phyloP scores from a whole-genome alignment of 2,329 filamentous ascomycete genomes.

The Pseudogymnoascus sp. region DNA sequence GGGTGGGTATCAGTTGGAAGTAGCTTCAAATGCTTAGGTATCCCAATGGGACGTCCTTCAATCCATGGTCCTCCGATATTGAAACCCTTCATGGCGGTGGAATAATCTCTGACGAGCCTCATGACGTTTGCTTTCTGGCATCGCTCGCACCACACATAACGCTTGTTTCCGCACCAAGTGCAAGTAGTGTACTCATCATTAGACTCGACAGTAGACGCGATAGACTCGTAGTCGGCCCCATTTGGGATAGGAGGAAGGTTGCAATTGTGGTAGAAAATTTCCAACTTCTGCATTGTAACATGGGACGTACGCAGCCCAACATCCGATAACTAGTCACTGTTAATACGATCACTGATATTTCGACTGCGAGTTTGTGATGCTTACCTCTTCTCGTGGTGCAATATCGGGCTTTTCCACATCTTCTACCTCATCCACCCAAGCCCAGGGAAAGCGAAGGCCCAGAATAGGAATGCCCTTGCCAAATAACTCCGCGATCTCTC shows the following conservation, averaged over 20 bases:
- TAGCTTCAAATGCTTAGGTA: slow-evolving; percentile 15
- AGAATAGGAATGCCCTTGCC: background rate
- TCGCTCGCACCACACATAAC: slow-evolving; percentile 4
- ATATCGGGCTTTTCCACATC: background rate
- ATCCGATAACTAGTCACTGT: slow-evolving; percentile 3
- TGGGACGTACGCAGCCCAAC: background rate
- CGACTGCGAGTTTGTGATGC: background rate
- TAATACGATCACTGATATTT: background rate
- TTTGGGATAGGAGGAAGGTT: background rate
- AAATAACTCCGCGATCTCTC: background rate
- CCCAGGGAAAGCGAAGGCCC: background rate
- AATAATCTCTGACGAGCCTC: slow-evolving; percentile 7
- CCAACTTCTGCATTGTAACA: slow-evolving; percentile 11
- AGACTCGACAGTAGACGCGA: background rate
- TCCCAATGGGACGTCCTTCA: background rate
- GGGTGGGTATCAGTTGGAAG: slow-evolving; percentile 31
- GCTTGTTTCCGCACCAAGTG: background rate
- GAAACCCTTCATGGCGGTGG: slow-evolving; percentile 5
- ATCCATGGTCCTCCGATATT: slow-evolving; percentile 6
- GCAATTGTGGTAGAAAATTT: slow-evolving; percentile 10
- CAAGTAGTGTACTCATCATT: background rate
- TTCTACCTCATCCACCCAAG: slow-evolving; percentile 1
- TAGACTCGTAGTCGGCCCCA: background rate
- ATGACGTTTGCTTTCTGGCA: background rate
- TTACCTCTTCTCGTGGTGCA: background rate